These are phyloP conservation scores for Thraustochytrium sp. DNA, from an alignment of 352 stramenopile species.

Conservation along the genomic window DNA sequence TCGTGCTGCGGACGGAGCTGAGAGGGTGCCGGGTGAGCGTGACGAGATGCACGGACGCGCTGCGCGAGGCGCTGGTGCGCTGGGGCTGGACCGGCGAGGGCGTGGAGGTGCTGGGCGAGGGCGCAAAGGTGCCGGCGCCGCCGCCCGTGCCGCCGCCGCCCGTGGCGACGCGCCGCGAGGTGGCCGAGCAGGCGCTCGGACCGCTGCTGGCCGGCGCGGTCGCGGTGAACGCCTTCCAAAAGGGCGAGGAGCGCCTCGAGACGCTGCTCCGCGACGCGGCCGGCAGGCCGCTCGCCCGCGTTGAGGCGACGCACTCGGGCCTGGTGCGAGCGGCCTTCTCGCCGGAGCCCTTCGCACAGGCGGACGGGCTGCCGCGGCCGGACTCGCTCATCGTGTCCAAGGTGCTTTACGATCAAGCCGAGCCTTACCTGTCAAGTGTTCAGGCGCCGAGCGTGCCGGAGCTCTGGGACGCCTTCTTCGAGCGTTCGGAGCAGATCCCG, in stretches of 20 bases:
- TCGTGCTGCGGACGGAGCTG: not conserved
- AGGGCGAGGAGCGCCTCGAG: not conserved
- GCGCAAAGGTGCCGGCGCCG: no score
- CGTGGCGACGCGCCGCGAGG: no score
- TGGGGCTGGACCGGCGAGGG: not conserved
- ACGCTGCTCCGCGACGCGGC: not conserved
- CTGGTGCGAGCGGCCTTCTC: not conserved
- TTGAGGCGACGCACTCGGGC: not conserved
- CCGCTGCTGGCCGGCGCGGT: not conserved
- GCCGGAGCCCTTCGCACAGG: not conserved
- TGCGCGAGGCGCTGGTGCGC: not conserved
- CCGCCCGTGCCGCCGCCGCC: no score
- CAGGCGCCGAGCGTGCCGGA: not conserved
- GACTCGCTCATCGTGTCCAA: not conserved
- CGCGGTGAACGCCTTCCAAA: not conserved
- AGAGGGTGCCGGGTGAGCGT: not conserved
- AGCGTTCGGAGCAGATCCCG: constrained; percentile 7
- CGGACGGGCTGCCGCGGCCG: not conserved
- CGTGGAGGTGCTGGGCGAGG: no score
- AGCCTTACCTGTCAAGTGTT: not conserved
- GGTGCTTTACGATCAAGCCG: not conserved
- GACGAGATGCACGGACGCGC: not conserved
- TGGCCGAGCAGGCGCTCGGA: no score
- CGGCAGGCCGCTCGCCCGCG: not conserved
- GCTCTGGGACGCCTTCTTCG: constrained; percentile 18